Evolutionary conservation across 805 yeast genomes (phyloP).

Genomic region (Wickerhamiella sorbophila): DNA sequence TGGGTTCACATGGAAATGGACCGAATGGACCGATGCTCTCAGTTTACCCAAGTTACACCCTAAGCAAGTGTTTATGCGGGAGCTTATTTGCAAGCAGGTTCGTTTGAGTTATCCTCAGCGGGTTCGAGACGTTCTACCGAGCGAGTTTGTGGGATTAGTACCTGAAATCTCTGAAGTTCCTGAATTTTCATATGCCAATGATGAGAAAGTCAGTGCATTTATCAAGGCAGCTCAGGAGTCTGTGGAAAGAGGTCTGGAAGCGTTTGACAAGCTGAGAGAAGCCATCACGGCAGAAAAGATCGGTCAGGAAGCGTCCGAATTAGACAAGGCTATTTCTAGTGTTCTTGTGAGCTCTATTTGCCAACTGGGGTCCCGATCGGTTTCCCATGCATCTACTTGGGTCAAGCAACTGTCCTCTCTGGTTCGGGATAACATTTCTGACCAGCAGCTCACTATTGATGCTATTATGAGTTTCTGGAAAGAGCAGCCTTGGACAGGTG

Average conservation of each 20-base stretch:
- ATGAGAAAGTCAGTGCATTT: slow-evolving; percentile 28
- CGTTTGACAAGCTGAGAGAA: slow-evolving; percentile 23
- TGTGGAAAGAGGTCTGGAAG: slow-evolving; percentile 21
- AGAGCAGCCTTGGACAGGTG: slow-evolving; percentile 49
- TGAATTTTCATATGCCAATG: slow-evolving; percentile 28
- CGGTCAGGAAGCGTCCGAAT: slow-evolving; percentile 25
- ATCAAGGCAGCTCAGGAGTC: slow-evolving; percentile 21
- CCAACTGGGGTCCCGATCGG: slow-evolving; percentile 75
- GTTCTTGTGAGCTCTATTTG: slow-evolving; percentile 58
- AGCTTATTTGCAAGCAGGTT: slow-evolving; percentile 70
- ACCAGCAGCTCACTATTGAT: slow-evolving; percentile 29
- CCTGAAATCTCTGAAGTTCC: slow-evolving; percentile 26
- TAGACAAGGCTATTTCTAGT: slow-evolving; percentile 38
- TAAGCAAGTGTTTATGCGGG: slow-evolving; percentile 53
- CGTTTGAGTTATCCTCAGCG: slow-evolving; percentile 64
- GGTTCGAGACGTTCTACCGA: slow-evolving; percentile 56
- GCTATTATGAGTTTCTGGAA: slow-evolving; percentile 53
- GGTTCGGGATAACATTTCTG: slow-evolving; percentile 20
- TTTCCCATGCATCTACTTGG: slow-evolving; percentile 57
- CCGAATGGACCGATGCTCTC: slow-evolving; percentile 58
- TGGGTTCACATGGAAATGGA: slow-evolving; percentile 96
- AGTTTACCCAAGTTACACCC: slow-evolving; percentile 49
- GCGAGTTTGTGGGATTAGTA: slow-evolving; percentile 34
- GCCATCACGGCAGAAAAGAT: slow-evolving; percentile 19
- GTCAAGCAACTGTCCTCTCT: slow-evolving; percentile 30